These are phyloP conservation scores for Kokia cookei DNA, from an alignment of 441 rosid species.

Conservation along the genomic window DNA sequence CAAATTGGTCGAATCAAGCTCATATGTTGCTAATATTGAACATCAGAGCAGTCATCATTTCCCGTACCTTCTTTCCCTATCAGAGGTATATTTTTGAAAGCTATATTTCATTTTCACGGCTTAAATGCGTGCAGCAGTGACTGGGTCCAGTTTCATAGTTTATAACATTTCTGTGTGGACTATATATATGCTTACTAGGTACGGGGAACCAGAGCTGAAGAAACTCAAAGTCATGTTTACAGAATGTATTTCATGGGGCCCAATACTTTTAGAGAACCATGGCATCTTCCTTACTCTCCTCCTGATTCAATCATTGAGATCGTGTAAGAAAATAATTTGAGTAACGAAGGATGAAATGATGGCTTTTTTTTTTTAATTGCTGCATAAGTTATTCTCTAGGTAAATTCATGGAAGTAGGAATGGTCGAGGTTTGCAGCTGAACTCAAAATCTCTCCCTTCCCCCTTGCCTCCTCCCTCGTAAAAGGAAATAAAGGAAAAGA, in stretches of 20 bases:
- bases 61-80: constrained; percentile 88
- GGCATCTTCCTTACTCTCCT: constrained; percentile 98
- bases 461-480: background rate
- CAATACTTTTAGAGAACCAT: constrained; percentile 92
- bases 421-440: background rate
- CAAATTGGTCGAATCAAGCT: constrained; percentile 60
- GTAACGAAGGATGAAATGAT: background rate
- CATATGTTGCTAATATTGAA: constrained; percentile 52
- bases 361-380: constrained; percentile 8
- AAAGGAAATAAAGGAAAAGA: background rate
- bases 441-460: background rate
- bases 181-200: constrained; percentile 44
- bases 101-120: constrained; percentile 13
- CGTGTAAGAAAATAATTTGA: constrained; percentile 58
- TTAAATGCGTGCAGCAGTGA: constrained; percentile 14
- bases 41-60: constrained; percentile 60
- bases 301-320: constrained; percentile 89
- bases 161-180: constrained; percentile 10
- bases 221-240: constrained; percentile 90
- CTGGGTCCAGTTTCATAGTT: constrained; percentile 4
- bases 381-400: background rate
- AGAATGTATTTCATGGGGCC: constrained; percentile 98
- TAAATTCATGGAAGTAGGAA: background rate
- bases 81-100: constrained; percentile 57
- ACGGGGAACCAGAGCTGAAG: constrained; percentile 89